Conservation (phyloP, 352 stramenopile species). For the Sclerospora graminicola region DNA sequence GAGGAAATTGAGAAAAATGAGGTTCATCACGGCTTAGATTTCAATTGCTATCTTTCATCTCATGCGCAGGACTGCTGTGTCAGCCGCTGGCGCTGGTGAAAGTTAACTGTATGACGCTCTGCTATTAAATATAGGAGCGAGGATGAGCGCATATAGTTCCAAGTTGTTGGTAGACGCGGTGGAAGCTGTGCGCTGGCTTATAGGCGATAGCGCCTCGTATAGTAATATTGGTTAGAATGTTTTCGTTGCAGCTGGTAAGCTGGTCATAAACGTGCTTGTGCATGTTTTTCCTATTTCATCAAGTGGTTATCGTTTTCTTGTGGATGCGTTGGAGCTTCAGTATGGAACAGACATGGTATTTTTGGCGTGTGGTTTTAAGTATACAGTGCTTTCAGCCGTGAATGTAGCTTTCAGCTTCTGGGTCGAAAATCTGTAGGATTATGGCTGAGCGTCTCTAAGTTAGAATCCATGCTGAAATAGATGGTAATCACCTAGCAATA, state of each 20-base stretch:
- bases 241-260: slow-evolving; percentile 35
- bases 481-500: slow-evolving; percentile 66
- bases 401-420: slow-evolving; percentile 75
- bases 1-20: no score
- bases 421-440: slow-evolving; percentile 34
- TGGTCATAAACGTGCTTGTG: slow-evolving; percentile 32
- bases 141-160: slow-evolving; percentile 49
- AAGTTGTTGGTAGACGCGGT: slow-evolving; percentile 57
- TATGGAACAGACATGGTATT: slow-evolving; percentile 44
- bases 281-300: slow-evolving; percentile 50
- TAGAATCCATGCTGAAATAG: slow-evolving; percentile 85
- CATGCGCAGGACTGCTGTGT: slow-evolving; percentile 59
- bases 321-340: slow-evolving; percentile 43
- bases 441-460: slow-evolving; percentile 26
- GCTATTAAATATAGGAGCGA: slow-evolving; percentile 36
- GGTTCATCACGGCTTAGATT: no score
- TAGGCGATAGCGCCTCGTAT: slow-evolving; percentile 48
- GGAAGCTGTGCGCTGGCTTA: slow-evolving; percentile 59
- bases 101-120: slow-evolving; percentile 67
- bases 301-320: slow-evolving; percentile 49
- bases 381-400: slow-evolving; percentile 43
- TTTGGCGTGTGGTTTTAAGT: slow-evolving; percentile 59
- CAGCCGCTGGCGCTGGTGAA: slow-evolving; percentile 64
- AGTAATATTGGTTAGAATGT: slow-evolving; percentile 59
- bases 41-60: slow-evolving; percentile 68